Conservation (phyloP, 2,329 filamentous ascomycete species). For the Alternaria sp. region DNA sequence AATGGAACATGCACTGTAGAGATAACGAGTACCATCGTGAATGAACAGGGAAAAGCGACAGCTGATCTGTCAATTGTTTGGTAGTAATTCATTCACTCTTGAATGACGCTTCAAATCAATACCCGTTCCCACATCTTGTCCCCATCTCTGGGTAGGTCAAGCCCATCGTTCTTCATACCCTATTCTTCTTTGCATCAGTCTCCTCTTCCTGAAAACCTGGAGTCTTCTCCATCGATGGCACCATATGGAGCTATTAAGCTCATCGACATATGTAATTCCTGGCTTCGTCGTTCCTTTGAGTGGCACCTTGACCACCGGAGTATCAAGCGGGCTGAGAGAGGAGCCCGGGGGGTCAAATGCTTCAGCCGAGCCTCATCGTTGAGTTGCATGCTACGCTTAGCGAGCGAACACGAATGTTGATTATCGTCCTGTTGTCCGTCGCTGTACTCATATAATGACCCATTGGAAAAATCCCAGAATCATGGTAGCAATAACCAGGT, state of each 20-base stretch:
- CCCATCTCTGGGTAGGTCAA: not conserved
- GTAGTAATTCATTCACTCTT: not conserved
- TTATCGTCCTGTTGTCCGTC: not conserved
- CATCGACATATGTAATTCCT: not conserved
- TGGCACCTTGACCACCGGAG: not conserved
- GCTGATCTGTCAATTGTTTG: not conserved
- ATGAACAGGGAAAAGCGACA: not conserved
- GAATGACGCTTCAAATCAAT: not conserved
- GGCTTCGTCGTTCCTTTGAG: not conserved
- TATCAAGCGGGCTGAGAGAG: not conserved
- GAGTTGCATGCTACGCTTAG: not conserved
- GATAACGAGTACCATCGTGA: not conserved
- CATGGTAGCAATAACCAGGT: conserved; percentile 11
- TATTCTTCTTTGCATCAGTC: not conserved
- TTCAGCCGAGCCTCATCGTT: not conserved
- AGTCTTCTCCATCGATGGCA: not conserved
- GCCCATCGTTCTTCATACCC: not conserved
- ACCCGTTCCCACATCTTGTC: not conserved
- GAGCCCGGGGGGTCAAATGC: not conserved
- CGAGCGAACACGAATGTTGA: not conserved
- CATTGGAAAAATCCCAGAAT: conserved; percentile 22
- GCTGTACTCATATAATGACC: conserved; percentile 18
- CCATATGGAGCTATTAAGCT: not conserved
- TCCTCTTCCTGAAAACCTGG: not conserved
- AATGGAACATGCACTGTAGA: not conserved